Evolutionary conservation across 345 rosid genomes (phyloP).

Genomic region (Jatropha curcas): DNA sequence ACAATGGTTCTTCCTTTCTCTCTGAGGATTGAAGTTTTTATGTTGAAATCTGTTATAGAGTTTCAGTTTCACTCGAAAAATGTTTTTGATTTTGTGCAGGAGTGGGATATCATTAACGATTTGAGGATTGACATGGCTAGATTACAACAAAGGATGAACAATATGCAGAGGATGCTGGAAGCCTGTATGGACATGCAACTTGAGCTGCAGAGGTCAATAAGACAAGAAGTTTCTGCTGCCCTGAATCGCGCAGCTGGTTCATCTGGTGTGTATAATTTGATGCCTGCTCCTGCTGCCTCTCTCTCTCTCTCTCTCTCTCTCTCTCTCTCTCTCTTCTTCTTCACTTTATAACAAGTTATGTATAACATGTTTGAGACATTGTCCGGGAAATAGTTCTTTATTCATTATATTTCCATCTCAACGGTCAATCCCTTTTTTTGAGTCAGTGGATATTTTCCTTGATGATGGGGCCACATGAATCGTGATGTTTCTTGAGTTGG

Average conservation of each 20-base stretch:
- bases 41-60: neutral
- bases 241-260: constrained; percentile 58
- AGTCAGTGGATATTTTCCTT: neutral
- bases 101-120: constrained; percentile 78
- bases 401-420: neutral
- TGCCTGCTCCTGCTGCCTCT: neutral
- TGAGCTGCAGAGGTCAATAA: constrained; percentile 85
- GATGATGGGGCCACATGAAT: neutral
- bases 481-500: neutral
- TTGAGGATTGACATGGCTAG: constrained; percentile 89
- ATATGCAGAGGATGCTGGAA: constrained; percentile 86
- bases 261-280: constrained; percentile 44
- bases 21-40: neutral
- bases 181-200: constrained; percentile 99
- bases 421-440: neutral
- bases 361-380: neutral
- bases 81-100: constrained; percentile 45
- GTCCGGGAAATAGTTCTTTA: neutral
- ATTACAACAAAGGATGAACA: constrained; percentile 92
- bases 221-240: constrained; percentile 89
- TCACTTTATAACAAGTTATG: too few species aligned
- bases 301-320: too few species aligned
- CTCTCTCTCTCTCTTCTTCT: neutral
- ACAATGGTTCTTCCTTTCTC: neutral
- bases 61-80: constrained; percentile 3